Percentiles rank a stretch among this genome's conserved stretches.
These are phyloP conservation scores for Entomortierella parvispora DNA, from an alignment of 192 early-diverging fungal genomes.

Conservation along the genomic window DNA sequence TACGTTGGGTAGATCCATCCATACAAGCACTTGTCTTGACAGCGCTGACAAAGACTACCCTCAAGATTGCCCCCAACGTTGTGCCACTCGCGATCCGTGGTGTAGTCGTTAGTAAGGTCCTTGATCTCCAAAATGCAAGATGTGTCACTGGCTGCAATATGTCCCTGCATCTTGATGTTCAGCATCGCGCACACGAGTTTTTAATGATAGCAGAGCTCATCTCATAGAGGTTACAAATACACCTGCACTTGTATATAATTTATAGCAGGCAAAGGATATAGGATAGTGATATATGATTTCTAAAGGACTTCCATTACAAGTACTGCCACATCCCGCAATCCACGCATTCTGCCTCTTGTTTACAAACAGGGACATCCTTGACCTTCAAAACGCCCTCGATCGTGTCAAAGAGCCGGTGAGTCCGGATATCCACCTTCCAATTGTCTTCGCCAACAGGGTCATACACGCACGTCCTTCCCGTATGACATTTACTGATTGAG, in stretches of 20 bases:
- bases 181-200: conserved; percentile 46
- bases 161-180: background rate
- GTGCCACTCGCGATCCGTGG: conserved; percentile 9
- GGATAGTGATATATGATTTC: background rate
- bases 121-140: background rate
- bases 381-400: conserved; percentile 69
- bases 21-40: conserved; percentile 20
- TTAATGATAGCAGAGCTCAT: conserved; percentile 28
- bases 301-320: conserved; percentile 26
- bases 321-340: conserved; percentile 87
- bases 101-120: background rate
- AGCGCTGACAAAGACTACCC: conserved; percentile 25
- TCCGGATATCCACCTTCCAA: conserved; percentile 76
- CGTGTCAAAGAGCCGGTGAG: conserved; percentile 83
- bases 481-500: conserved; percentile 86
- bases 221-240: conserved; percentile 1
- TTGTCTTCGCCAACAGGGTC: conserved; percentile 71
- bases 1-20: conserved; percentile 22
- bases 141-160: background rate
- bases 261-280: too few relatives aligned
- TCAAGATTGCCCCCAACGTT: conserved; percentile 5
- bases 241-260: too few relatives aligned
- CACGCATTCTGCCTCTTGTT: conserved; percentile 63
- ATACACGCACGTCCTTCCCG: conserved; percentile 74
- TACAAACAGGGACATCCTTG: conserved; percentile 42